Base-by-base conservation (phyloP, 129 eudicot species). In the Flaveria bidentis region DNA sequence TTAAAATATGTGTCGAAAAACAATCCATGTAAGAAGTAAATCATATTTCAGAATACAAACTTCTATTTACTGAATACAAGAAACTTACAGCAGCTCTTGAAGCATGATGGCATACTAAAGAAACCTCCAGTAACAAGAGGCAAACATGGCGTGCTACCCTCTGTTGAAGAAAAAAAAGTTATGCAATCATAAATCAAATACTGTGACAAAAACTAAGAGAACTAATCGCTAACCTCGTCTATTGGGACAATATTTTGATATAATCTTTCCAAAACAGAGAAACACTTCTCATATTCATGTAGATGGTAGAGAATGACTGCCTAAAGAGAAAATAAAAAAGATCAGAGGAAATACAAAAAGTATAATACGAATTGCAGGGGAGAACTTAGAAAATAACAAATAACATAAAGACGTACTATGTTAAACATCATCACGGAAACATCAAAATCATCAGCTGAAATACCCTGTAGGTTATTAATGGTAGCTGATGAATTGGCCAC, bases 221-320 rank as follows among this genome's bases (percentile, higher is more conserved):
- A 45, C 23, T 71, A 11, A 17, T 22, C 18, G 13, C 16, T 73
- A 77, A 93, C 98, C 96, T 93, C 98, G 33, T 87, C 90, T 82
- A 93, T 81, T 16, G 98, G 98, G 82, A 84, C 92, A 75, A 93
- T 88, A 69, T 90, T 93, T 82, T 87, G 97, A 84, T 83, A 90
- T 75, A 93, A 73, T 33, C 83, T 72, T 55, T 93, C 96, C 86
- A 93, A 79, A 72, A 85, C 80, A 47, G 91, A 84, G 77, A 85
- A 90, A 58, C 91, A 87, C 69, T 85, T 93, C 42, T 87, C 84
- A 76, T 93, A 87, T 22, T 90, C 91, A 55, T 91, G 92, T 26
- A 90, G 86, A 75, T 93, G 90, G 79, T 83, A 93, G 80, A 92
- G 87, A 33, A 82, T 76, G 23, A 85, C 89, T 72, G 97, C 96